Evolutionary conservation across 306 rosid genomes (phyloP), one percentile per base, ranked within the genome.

Genomic region (Gleditsia sinensis): DNA sequence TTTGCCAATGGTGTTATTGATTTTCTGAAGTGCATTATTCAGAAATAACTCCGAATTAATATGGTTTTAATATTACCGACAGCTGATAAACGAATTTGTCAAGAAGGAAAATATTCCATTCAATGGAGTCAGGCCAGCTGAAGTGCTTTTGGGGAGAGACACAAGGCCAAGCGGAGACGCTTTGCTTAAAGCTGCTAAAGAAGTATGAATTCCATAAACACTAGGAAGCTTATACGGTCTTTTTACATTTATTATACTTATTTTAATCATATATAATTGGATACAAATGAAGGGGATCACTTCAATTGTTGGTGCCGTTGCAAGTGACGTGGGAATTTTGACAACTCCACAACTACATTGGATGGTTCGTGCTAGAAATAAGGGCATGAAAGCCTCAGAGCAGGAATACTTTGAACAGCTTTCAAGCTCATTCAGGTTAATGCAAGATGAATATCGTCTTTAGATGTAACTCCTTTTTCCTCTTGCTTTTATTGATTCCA

Each of bases 281-380:
- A 9, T 20, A 72, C 9, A 39, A 55, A 67, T 81, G 83, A 85
- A 94, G 99, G 99, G 97, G 68, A 77, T 94, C 53, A 34, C 77
- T 50, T 90, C 96, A 20, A 83, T 92, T 81, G 78, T 87, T 75
- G 88, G 93, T 61, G 96, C 86, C 1, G 80, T 75, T 78, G 87
- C 91, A 0, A 49, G 72, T 2, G 98, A 91, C 81, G 67, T 85
- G 96, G 97, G 96, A 71, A 75, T 91, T 73, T 83, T 94, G 80
- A 91, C 98, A 3, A 91, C 98, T 61, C 97, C 98, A 0, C 91
- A 90, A 70, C 71, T 91, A 33, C 97, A 94, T 78, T 94, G 97
- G 97, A 91, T 94, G 95, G 98, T 94, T 83, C 93, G 84, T 7
- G 89, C 87, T 19, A 84, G 86, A 78, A 92, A 94, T 81, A 77